Base-by-base conservation (phyloP, 352 stramenopile species). In the Detonula confervacea region DNA sequence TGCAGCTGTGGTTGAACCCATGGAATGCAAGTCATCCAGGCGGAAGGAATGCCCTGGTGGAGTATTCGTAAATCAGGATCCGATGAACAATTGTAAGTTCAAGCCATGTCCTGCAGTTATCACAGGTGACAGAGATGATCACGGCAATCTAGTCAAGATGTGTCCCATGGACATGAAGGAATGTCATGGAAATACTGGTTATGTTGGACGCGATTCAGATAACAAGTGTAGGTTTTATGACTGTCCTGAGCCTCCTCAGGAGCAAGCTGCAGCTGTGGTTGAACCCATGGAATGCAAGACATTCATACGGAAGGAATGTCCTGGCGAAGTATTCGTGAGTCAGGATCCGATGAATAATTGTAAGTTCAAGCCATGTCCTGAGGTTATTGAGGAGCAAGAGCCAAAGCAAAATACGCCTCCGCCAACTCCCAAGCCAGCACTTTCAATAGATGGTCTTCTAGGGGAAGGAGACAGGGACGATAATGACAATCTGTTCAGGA, bases 201-300 rank as follows among this genome's bases (percentile, higher is more conserved):
- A 42, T 12, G 59, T 67, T 20, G 33, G 22, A 67, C 37, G 59
- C n/a, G 25, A 67, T 67, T 35, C 59, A 54, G 55, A 20, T 2
- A 67, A 67, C 55, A 1, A 67, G 9, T 78, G 70, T 46, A 33
- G 73, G n/a, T 69, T n/a, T n/a, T n/a, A n/a, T n/a, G n/a, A n/a
- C n/a, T n/a, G n/a, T 37, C n/a, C 59, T n/a, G n/a, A n/a, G n/a
- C n/a, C n/a, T n/a, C n/a, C n/a, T n/a, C n/a, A n/a, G n/a, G n/a
- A n/a, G 33, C 51, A 25, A 55, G 12, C 16, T 37, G 11, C 7
- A 25, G 16, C 22, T 35, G 44, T 8, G n/a, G n/a, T n/a, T n/a
- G n/a, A n/a, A n/a, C n/a, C n/a, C n/a, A n/a, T n/a, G n/a, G n/a
- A n/a, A n/a, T n/a, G n/a, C n/a, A n/a, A n/a, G n/a, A n/a, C n/a